A percentile compares a stretch with the other conserved stretches of the same genome.
Evolutionary conservation across 2,329 filamentous ascomycete species (phyloP).

Genomic region (Aspergillus brunneoviolaceus): DNA sequence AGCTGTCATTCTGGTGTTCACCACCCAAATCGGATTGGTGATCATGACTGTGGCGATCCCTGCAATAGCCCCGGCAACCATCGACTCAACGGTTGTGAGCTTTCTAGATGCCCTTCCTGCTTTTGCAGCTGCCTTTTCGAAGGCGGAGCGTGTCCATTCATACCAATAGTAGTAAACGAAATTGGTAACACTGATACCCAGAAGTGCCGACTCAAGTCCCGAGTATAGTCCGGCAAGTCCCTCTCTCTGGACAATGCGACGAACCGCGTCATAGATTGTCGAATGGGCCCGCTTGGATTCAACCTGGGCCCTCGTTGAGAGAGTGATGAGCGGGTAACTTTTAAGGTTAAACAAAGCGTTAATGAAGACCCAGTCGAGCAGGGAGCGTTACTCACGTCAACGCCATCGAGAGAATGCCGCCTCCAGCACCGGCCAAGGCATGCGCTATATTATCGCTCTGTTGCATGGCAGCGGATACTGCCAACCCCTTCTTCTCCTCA

Average conservation of each 20-base stretch:
- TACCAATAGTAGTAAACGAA: constrained; percentile 99
- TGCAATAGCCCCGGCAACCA: constrained; percentile 91
- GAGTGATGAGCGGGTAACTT: constrained; percentile 93
- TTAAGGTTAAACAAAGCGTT: constrained; percentile 3
- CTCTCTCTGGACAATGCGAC: constrained; percentile 86
- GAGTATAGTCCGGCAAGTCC: constrained; percentile 87
- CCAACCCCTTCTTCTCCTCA: constrained; percentile 36
- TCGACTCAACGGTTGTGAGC: constrained; percentile 87
- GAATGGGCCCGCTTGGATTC: constrained; percentile 91
- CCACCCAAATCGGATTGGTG: constrained; percentile 98
- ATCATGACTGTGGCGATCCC: constrained; percentile 91
- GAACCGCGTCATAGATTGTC: constrained; percentile 77
- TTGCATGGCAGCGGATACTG: constrained; percentile 65
- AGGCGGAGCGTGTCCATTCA: constrained; percentile 89
- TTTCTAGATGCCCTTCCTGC: constrained; percentile 73
- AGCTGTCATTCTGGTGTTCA: constrained; percentile 98
- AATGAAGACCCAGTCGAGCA: constrained; percentile 10
- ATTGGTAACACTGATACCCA: constrained; percentile 97
- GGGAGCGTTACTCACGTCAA: constrained; percentile 65
- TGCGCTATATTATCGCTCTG: constrained; percentile 97
- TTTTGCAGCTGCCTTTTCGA: constrained; percentile 71
- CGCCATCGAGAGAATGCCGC: constrained; percentile 92
- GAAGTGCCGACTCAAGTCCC: constrained; percentile 88
- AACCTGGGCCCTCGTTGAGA: constrained; percentile 95
- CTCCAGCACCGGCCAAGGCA: constrained; percentile 87